phyloP scores from a whole-genome alignment of 768 basidiomycete species.

The Trametes cubensis region DNA sequence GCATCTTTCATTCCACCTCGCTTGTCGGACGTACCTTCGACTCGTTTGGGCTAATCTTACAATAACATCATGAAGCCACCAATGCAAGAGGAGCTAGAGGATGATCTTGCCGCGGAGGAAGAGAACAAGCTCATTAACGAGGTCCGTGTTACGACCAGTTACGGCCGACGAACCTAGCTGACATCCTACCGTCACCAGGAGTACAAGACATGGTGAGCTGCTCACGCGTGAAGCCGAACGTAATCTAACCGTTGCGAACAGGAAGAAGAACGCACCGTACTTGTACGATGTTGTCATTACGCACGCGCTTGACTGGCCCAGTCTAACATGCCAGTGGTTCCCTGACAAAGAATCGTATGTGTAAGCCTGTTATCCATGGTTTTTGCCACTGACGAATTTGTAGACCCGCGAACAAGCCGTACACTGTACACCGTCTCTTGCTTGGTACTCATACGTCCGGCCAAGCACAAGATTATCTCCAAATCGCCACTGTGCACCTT shows the following conservation, averaged over 20 bases:
- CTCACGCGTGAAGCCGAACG: not conserved
- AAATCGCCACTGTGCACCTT: constrained; percentile 93
- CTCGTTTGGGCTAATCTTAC: not conserved
- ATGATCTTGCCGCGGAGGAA: constrained; percentile 80
- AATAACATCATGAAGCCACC: constrained; percentile 47
- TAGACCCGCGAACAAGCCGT: constrained; percentile 90
- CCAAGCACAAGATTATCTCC: constrained; percentile 90
- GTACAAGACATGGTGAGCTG: constrained; percentile 77
- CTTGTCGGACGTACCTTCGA: not conserved
- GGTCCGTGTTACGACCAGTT: constrained; percentile 41
- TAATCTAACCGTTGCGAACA: constrained; percentile 34
- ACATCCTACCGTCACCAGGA: constrained; percentile 49
- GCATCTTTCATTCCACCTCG: not conserved
- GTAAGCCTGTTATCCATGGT: not conserved
- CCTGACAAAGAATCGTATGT: constrained; percentile 93
- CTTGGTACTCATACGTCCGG: constrained; percentile 98
- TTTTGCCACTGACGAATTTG: not conserved
- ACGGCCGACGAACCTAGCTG: not conserved
- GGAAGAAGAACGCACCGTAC: constrained; percentile 98
- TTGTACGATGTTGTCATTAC: constrained; percentile 97
- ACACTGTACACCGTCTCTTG: constrained; percentile 90
- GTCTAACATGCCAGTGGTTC: constrained; percentile 98
- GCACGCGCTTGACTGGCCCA: constrained; percentile 98
- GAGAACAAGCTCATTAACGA: constrained; percentile 89
- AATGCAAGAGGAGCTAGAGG: constrained; percentile 68